A percentile compares a stretch with the other conserved stretches of the same genome.
Conservation (phyloP, 2,329 filamentous ascomycete genomes). For the Beauveria sp. region DNA sequence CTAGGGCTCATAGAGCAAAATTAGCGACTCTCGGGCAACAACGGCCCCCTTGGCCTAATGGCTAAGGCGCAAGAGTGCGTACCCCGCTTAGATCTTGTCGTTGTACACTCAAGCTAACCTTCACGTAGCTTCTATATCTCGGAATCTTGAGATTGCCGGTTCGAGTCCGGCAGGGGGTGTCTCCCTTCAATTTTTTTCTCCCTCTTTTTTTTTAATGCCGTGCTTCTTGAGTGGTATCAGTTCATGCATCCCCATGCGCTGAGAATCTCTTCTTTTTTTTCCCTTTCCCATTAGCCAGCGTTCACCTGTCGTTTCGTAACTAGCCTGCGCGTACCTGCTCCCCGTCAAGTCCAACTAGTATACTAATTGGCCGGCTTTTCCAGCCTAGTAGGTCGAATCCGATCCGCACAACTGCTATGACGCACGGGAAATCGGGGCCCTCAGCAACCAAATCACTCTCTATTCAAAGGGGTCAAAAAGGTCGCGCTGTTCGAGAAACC, state of each 20-base stretch:
- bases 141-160: constrained; percentile 12
- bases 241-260: not conserved
- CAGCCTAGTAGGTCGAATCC: not conserved
- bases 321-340: not conserved
- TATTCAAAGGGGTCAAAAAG: not conserved
- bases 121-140: constrained; percentile 3
- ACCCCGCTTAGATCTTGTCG: constrained; percentile 10
- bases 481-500: not conserved
- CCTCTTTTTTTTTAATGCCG: not conserved
- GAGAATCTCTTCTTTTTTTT: not conserved
- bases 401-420: constrained; percentile 7
- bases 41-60: constrained; percentile 12
- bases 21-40: not conserved
- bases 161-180: constrained; percentile 12
- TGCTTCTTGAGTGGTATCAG: not conserved
- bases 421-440: constrained; percentile 8
- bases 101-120: constrained; percentile 4
- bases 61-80: constrained; percentile 12
- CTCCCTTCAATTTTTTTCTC: not conserved
- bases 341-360: too few relatives aligned
- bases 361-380: too few relatives aligned
- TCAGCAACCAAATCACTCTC: not conserved
- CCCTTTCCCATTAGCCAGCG: too few relatives aligned
- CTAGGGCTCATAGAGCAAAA: not conserved
- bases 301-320: not conserved